Base-by-base conservation (phyloP, 2,329 filamentous ascomycete genomes). In the Pezicula radicicola region DNA sequence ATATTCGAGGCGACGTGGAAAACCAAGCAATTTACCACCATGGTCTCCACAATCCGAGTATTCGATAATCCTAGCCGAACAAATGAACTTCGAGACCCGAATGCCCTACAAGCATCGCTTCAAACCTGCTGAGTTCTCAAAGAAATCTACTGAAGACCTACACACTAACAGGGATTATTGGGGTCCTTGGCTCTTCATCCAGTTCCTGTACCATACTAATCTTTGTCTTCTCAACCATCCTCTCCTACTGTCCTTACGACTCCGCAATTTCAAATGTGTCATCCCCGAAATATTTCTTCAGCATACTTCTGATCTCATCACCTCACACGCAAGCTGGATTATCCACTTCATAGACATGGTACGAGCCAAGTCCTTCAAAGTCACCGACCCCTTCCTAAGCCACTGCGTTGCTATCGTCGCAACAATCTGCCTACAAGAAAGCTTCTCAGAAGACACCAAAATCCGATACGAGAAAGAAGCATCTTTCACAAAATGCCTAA, bases 211-310 rank as follows among this genome's bases (percentile, higher is more conserved):
- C 54, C 75, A 78, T 49, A 75, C 75, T 0, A 78, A 78, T 39
- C 68, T 78, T 1, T 79, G 76, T 53, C 69, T 80, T 1, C 66
- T 81, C 8, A 80, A 80, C 48, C 78, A 80, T 52, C 78, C 78
- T 0, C 70, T 80, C n/a, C 63, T 81, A 2, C 61, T 80, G 4
- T 79, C 77, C 0, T 66, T 80, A 36, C 70, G 75, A n/a, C 67
- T 81, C 3, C 71, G 75, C n/a, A 77, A 74, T 33, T 78, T 79
- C 55, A 72, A 75, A 35, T 72, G 72, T 36, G 75, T 72, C 3
- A 77, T 80, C 39, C 78, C 78, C 0, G 76, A 80, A 47, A 75
- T 78, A 1, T 81, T 80, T 18, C 69, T 81, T 1, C 77, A 79
- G 45, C 75, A 79, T 55, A 79, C 75, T 1, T 75, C 75, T 12